Conservation (phyloP, 1,139 yeast genomes). For the Candida tropicalis region DNA sequence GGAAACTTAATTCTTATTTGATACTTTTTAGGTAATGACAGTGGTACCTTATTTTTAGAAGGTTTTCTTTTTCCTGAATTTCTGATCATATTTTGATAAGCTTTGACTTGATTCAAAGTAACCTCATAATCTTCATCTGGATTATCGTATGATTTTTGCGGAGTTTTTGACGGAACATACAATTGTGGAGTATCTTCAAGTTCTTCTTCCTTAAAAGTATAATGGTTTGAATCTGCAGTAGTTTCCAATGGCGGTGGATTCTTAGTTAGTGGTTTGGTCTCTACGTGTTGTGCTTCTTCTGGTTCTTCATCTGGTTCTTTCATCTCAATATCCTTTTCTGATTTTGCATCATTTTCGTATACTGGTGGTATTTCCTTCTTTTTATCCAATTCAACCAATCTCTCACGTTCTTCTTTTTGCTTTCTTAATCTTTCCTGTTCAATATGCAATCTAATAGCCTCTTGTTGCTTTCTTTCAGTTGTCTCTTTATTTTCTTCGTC, state of each 20-base stretch:
- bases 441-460: conserved; percentile 24
- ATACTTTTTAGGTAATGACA: conserved; percentile 26
- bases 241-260: not conserved
- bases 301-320: conserved; percentile 4
- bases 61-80: conserved; percentile 33
- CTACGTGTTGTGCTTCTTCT: not conserved
- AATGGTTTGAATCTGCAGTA: conserved; percentile 2
- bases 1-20: conserved; percentile 56
- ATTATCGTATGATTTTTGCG: conserved; percentile 31
- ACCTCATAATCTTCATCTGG: conserved; percentile 53
- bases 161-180: conserved; percentile 24
- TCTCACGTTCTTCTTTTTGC: conserved; percentile 8
- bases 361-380: not conserved
- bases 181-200: conserved; percentile 23
- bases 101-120: conserved; percentile 55
- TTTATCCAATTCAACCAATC: conserved; percentile 1
- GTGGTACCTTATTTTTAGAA: conserved; percentile 16
- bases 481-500: conserved; percentile 8
- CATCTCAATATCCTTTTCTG: conserved; percentile 8
- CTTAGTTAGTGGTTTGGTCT: not conserved
- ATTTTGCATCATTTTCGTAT: not conserved
- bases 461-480: conserved; percentile 21
- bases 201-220: conserved; percentile 13
- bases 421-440: conserved; percentile 18
- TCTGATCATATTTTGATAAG: conserved; percentile 50